Evolutionary conservation across 495 filamentous ascomycete species (phyloP).

Genomic region (Xeromyces bisporus): DNA sequence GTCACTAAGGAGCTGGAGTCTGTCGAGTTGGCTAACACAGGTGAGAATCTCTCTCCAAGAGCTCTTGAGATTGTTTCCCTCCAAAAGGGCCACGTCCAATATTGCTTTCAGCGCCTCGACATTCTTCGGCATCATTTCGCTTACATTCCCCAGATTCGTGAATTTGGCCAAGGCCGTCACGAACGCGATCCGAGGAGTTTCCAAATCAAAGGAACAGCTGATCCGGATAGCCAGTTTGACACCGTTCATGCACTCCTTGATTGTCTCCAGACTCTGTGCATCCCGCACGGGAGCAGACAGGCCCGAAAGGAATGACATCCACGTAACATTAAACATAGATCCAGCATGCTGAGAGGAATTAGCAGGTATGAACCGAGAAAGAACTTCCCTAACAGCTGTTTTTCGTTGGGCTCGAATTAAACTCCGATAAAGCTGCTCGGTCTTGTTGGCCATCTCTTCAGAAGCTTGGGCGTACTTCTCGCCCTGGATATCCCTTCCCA

Average conservation of each 20-base stretch:
- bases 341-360: conserved; percentile 88
- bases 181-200: conserved; percentile 83
- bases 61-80: conserved; percentile 72
- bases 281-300: conserved; percentile 84
- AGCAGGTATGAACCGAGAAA: conserved; percentile 72
- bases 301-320: conserved; percentile 96
- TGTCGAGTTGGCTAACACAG: conserved; percentile 90
- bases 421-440: conserved; percentile 78
- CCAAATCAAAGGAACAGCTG: conserved; percentile 81
- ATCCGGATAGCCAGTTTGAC: conserved; percentile 85
- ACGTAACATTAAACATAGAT: conserved; percentile 97
- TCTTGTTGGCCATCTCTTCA: conserved; percentile 82
- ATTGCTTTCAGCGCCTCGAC: conserved; percentile 82
- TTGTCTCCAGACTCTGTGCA: conserved; percentile 76
- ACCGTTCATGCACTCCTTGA: conserved; percentile 83
- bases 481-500: conserved; percentile 77
- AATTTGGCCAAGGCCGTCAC: conserved; percentile 84
- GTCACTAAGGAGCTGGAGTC: conserved; percentile 84
- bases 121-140: conserved; percentile 92
- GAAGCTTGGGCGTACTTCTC: conserved; percentile 90
- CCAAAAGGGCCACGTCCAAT: conserved; percentile 77
- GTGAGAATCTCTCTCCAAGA: conserved; percentile 94
- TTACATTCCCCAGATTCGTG: conserved; percentile 86
- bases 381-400: conserved; percentile 48
- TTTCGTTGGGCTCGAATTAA: conserved; percentile 72